phyloP scores from a whole-genome alignment of 2,329 filamentous ascomycete genomes.

The Tympanopsis confertula region DNA sequence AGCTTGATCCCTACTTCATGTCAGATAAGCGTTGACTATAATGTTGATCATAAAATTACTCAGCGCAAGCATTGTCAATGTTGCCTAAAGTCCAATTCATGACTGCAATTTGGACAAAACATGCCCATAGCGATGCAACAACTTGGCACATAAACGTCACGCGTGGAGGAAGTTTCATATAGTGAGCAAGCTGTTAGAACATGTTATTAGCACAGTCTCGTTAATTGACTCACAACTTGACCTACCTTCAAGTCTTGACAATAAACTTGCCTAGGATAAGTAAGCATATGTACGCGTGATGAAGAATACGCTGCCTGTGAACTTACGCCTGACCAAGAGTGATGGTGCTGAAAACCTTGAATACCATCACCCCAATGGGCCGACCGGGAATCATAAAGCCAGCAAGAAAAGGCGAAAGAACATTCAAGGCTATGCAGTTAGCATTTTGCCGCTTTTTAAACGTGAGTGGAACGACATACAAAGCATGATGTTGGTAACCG shows the following conservation, averaged over 20 bases:
- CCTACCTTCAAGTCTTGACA: slow-evolving; percentile 9
- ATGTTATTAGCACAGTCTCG: slow-evolving; percentile 10
- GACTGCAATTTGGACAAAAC: slow-evolving; percentile 33
- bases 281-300: too few species aligned
- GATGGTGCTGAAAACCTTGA: slow-evolving; percentile 10
- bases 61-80: not conserved
- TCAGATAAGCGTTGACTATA: not conserved
- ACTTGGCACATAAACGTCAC: slow-evolving; percentile 27
- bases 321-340: not conserved
- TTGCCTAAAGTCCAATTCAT: slow-evolving; percentile 30
- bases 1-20: not conserved
- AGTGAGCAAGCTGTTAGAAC: slow-evolving; percentile 9
- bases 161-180: slow-evolving; percentile 4
- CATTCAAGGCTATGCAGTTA: slow-evolving; percentile 4
- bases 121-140: slow-evolving; percentile 33
- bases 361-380: slow-evolving; percentile 15
- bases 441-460: too few species aligned
- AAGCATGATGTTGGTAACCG: slow-evolving; percentile 8
- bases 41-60: not conserved
- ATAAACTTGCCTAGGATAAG: slow-evolving; percentile 11
- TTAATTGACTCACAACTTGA: slow-evolving; percentile 6
- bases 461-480: too few species aligned
- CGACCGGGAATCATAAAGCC: slow-evolving; percentile 16
- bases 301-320: too few species aligned
- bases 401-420: slow-evolving; percentile 9